Base-by-base conservation (phyloP, 805 yeast genomes). In the Kockiozyma suomiensis region DNA sequence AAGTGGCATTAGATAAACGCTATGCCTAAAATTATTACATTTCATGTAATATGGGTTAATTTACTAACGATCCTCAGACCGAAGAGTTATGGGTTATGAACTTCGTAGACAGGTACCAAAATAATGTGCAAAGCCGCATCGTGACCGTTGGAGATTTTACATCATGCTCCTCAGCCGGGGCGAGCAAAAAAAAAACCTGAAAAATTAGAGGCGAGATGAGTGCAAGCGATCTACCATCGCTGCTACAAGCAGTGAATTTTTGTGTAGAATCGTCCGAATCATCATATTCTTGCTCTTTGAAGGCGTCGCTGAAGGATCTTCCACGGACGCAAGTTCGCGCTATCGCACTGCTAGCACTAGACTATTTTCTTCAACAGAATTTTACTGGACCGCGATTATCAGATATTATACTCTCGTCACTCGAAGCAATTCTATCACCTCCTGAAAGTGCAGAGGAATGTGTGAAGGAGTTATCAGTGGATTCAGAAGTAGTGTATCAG, bases 401-500 rank as follows among this genome's bases (percentile, higher is more conserved):
- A 2, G 37, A 26, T 6, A 21, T 17, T 3, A 19, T 5, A 28
- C 6, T 42, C 3, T 15, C 37, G 10, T 30, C 25, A 43, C 4
- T 32, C n/a, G 51, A 35, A n/a, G 45, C 12, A 1, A 2, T 26
- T 12, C 23, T 56, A 19, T 21, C 15, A 38, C 38, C 30, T 51
- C 46, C 6, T 52, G 47, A 50, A 56, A 41, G 48, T 70, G 40
- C 75, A 58, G 19, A 76, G 21, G 73, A 25, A 15, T 74, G 81
- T 37, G 68, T 82, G 13, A 72, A 70, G 33, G 70, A 78, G 0
- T 75, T 88, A 45, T 70, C 78, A 10, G 72, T 83, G 1, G 85
- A 83, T 66, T 96, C 97, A 8, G 90, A 87, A 70, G 77, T 80
- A 2, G 86, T 91, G 0, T 89, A 90, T 68, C 84, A 81, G 55